Evolutionary conservation across 371 early-diverging fungal genomes (phyloP).

Genomic region (Syncephalis fuscata): DNA sequence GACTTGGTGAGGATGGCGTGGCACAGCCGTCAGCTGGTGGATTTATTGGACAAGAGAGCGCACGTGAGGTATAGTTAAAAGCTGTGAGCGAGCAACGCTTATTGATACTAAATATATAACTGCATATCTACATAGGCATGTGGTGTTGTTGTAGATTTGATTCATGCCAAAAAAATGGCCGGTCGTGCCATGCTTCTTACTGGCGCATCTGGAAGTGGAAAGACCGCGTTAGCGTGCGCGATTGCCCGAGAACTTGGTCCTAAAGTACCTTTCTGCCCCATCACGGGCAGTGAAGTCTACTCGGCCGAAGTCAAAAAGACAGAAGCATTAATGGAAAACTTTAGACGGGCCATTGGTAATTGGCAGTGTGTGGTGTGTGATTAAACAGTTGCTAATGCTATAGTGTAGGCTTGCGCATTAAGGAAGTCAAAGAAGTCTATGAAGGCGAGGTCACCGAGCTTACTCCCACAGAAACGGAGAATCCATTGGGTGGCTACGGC

Average conservation of each 20-base stretch:
- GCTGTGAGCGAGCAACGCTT: too few relatives aligned
- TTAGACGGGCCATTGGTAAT: constrained; percentile 86
- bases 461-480: constrained; percentile 89
- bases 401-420: constrained; percentile 64
- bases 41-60: constrained; percentile 93
- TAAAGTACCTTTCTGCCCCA: constrained; percentile 96
- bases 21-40: constrained; percentile 79
- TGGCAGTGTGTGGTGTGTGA: neutral
- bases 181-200: constrained; percentile 91
- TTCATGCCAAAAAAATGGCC: constrained; percentile 91
- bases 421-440: constrained; percentile 97
- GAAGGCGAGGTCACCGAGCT: constrained; percentile 99
- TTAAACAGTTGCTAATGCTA: neutral
- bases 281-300: constrained; percentile 96
- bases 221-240: constrained; percentile 84
- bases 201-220: constrained; percentile 96
- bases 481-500: constrained; percentile 80
- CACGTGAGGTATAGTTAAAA: constrained; percentile 94
- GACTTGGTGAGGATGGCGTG: constrained; percentile 66
- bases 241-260: constrained; percentile 92
- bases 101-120: neutral
- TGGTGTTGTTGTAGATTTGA: constrained; percentile 85
- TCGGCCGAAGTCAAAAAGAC: constrained; percentile 97
- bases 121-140: constrained; percentile 32
- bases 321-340: constrained; percentile 97